Percentiles rank a stretch among this genome's conserved stretches.
Evolutionary conservation across 495 filamentous ascomycete genomes (phyloP).

Genomic region (Talaromyces wortmannii): DNA sequence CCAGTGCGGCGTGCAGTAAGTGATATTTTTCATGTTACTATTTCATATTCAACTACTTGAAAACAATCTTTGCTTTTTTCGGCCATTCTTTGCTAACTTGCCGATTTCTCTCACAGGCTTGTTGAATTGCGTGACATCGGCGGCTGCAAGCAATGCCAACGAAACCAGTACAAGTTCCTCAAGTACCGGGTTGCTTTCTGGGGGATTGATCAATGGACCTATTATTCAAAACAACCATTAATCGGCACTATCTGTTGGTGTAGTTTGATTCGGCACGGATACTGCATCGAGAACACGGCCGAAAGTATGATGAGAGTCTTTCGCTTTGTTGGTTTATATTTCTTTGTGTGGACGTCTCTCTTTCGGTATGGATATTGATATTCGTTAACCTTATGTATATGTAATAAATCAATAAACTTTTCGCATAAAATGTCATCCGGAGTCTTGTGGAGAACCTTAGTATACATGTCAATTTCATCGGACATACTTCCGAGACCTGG

Average conservation of each 20-base stretch:
- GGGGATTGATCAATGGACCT: not conserved
- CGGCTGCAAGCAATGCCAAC: not conserved
- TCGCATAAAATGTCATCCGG: too few species aligned
- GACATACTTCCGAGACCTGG: too few species aligned
- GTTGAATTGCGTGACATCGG: not conserved
- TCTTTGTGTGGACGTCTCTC: too few species aligned
- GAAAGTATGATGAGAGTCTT: too few species aligned
- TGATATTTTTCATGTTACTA: not conserved
- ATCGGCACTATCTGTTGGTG: not conserved
- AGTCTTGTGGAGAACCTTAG: too few species aligned
- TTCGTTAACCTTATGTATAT: too few species aligned
- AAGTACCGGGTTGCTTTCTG: not conserved
- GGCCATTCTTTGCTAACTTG: not conserved
- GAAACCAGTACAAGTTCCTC: not conserved
- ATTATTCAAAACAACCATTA: not conserved
- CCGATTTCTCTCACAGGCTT: not conserved
- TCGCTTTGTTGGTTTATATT: too few species aligned
- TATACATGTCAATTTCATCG: too few species aligned
- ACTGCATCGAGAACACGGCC: too few species aligned
- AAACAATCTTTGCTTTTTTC: not conserved
- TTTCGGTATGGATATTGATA: too few species aligned
- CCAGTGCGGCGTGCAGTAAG: not conserved
- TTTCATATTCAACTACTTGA: too few species aligned
- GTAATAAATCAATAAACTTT: too few species aligned
- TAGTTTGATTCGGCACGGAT: not conserved